phyloP scores from a whole-genome alignment of 2,329 filamentous ascomycete genomes.

The Alternaria arbusti region DNA sequence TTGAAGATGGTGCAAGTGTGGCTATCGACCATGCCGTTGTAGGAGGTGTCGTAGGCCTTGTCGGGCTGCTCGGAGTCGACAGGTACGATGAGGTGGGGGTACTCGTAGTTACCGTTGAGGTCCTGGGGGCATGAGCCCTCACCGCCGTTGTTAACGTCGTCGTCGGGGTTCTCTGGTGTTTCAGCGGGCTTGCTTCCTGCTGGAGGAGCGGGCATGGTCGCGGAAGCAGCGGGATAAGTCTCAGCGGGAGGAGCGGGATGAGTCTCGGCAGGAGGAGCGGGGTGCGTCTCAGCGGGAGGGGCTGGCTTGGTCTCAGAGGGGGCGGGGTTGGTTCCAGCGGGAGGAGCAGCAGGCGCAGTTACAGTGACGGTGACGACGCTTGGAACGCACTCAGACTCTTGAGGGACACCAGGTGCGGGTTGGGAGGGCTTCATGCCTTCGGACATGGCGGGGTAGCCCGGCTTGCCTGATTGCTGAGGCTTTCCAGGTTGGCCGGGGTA shows the following conservation, averaged over 20 bases:
- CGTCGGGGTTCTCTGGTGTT: neutral
- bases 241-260: neutral
- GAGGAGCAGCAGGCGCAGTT: neutral
- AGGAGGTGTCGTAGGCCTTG: slow-evolving; percentile 60
- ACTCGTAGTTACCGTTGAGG: slow-evolving; percentile 29
- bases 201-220: neutral
- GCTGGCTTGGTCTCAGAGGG: neutral
- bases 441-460: neutral
- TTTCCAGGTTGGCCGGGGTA: neutral
- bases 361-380: neutral
- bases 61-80: slow-evolving; percentile 62
- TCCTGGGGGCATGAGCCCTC: slow-evolving; percentile 25
- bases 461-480: neutral
- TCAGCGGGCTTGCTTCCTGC: neutral
- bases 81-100: slow-evolving; percentile 64
- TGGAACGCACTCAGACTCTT: neutral
- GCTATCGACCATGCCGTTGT: slow-evolving; percentile 55
- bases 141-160: neutral
- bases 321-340: neutral
- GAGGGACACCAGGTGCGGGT: neutral
- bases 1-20: slow-evolving; percentile 68
- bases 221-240: neutral
- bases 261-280: neutral
- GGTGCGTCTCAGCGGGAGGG: neutral
- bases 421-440: neutral